A percentile compares a stretch with the other conserved stretches of the same genome.
phyloP scores from a whole-genome alignment of 805 yeast genomes.

The Candida stauntonica region DNA sequence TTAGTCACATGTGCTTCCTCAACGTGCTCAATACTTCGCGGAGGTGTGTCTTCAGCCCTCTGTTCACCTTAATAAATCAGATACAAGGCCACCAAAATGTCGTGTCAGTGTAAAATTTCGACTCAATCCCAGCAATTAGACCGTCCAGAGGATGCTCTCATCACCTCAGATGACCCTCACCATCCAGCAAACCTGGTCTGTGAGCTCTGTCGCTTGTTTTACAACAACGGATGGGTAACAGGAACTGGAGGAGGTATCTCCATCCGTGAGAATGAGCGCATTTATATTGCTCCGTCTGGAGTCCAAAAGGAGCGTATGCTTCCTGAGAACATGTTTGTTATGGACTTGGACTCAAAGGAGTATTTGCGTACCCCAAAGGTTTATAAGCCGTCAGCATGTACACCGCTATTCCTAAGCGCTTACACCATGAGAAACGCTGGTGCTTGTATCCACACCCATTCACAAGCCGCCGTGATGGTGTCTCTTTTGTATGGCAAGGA shows the following conservation, averaged over 20 bases:
- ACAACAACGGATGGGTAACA: slow-evolving; percentile 83
- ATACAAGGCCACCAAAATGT: neutral
- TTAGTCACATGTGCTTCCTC: neutral
- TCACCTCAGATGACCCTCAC: slow-evolving; percentile 23
- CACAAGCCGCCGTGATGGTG: slow-evolving; percentile 81
- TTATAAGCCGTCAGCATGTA: slow-evolving; percentile 89
- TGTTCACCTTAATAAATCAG: neutral
- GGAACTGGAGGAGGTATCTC: slow-evolving; percentile 97
- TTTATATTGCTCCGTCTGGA: slow-evolving; percentile 91
- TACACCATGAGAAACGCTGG: slow-evolving; percentile 73
- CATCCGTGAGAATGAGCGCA: slow-evolving; percentile 47
- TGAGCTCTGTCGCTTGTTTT: slow-evolving; percentile 72
- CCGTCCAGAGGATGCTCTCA: slow-evolving; percentile 16
- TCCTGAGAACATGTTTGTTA: slow-evolving; percentile 79
- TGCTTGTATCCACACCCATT: slow-evolving; percentile 93
- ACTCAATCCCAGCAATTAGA: neutral
- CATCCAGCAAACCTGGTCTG: slow-evolving; percentile 81
- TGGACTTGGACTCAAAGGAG: slow-evolving; percentile 47
- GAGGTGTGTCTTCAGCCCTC: too few relatives aligned
- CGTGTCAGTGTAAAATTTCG: slow-evolving; percentile 9
- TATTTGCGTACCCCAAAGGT: slow-evolving; percentile 57
- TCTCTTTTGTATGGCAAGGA: slow-evolving; percentile 66
- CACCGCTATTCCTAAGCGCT: slow-evolving; percentile 73
- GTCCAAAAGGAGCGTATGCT: slow-evolving; percentile 87
- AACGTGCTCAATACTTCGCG: too few relatives aligned